Evolutionary conservation across 2,329 filamentous ascomycete genomes (phyloP).

Genomic region (Calonectria honghensis): DNA sequence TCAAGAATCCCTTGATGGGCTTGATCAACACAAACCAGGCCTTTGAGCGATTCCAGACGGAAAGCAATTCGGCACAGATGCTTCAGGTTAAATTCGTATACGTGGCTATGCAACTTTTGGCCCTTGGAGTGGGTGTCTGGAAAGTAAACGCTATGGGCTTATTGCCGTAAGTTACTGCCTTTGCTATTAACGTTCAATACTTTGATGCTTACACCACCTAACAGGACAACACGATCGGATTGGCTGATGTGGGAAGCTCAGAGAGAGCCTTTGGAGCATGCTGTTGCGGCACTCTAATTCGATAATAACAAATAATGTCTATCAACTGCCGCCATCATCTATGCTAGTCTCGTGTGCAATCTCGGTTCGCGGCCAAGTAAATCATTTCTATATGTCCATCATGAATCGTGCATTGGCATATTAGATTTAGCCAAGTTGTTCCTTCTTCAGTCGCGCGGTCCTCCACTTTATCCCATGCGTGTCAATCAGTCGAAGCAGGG

Average conservation of each 20-base stretch:
- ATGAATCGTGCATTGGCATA: slow-evolving; percentile 2
- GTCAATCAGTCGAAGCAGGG: slow-evolving; percentile 69
- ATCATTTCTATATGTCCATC: background rate
- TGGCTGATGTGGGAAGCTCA: slow-evolving; percentile 97
- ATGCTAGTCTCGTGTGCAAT: background rate
- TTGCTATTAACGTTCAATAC: too few relatives aligned
- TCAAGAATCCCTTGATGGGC: slow-evolving; percentile 95
- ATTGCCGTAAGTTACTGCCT: slow-evolving; percentile 80
- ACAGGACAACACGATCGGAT: slow-evolving; percentile 93
- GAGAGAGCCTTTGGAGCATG: slow-evolving; percentile 80
- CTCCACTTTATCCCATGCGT: slow-evolving; percentile 71
- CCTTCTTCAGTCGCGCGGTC: slow-evolving; percentile 66
- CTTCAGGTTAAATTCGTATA: slow-evolving; percentile 91
- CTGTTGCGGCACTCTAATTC: slow-evolving; percentile 76
- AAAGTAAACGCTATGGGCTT: slow-evolving; percentile 98
- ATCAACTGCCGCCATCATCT: background rate
- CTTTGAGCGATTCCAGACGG: slow-evolving; percentile 94
- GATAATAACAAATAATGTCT: slow-evolving; percentile 29
- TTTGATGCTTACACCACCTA: slow-evolving; percentile 35
- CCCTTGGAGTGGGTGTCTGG: slow-evolving; percentile 91
- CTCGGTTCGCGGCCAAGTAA: background rate
- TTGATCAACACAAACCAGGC: slow-evolving; percentile 87
- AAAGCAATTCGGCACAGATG: slow-evolving; percentile 83
- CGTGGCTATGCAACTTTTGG: slow-evolving; percentile 88
- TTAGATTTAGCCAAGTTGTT: slow-evolving; percentile 48